phyloP scores from a whole-genome alignment of 2,329 filamentous ascomycete genomes.

The Lecanicillium sp. region DNA sequence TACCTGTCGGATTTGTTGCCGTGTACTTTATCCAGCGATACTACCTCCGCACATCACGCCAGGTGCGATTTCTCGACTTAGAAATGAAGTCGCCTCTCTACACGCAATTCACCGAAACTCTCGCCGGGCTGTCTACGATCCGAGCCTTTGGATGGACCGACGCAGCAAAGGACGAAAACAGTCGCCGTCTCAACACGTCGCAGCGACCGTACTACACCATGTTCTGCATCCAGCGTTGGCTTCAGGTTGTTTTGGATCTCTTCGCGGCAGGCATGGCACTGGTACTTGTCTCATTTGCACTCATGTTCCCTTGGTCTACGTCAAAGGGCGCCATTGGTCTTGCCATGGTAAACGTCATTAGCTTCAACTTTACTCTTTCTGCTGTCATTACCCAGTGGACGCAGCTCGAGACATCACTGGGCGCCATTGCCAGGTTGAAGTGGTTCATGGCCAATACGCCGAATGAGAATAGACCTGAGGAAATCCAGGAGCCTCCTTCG shows the following conservation, averaged over 20 bases:
- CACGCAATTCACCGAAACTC: constrained; percentile 41
- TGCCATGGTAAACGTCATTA: constrained; percentile 20
- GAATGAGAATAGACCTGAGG: constrained; percentile 16
- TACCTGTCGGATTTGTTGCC: constrained; percentile 31
- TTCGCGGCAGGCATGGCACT: constrained; percentile 30
- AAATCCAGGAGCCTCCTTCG: constrained; percentile 2
- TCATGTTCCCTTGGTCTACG: constrained; percentile 1
- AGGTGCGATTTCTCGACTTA: constrained; percentile 43
- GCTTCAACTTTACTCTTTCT: constrained; percentile 21
- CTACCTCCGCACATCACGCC: constrained; percentile 48
- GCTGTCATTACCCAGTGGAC: constrained; percentile 27
- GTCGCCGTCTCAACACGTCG: constrained; percentile 32
- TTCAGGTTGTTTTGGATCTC: constrained; percentile 42
- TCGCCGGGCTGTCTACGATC: constrained; percentile 26
- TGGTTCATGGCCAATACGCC: constrained; percentile 19
- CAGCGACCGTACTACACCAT: constrained; percentile 47
- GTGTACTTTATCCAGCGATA: constrained; percentile 40
- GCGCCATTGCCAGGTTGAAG: constrained; percentile 26
- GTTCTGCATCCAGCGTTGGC: constrained; percentile 44
- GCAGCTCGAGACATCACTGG: constrained; percentile 26
- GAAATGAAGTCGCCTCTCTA: constrained; percentile 25
- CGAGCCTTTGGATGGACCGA: constrained; percentile 31
- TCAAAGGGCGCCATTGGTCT: constrained; percentile 5
- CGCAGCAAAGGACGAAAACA: constrained; percentile 27
- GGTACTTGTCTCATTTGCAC: constrained; percentile 6